phyloP scores from a whole-genome alignment of 768 basidiomycete species.

The Podaxis pistillaris region DNA sequence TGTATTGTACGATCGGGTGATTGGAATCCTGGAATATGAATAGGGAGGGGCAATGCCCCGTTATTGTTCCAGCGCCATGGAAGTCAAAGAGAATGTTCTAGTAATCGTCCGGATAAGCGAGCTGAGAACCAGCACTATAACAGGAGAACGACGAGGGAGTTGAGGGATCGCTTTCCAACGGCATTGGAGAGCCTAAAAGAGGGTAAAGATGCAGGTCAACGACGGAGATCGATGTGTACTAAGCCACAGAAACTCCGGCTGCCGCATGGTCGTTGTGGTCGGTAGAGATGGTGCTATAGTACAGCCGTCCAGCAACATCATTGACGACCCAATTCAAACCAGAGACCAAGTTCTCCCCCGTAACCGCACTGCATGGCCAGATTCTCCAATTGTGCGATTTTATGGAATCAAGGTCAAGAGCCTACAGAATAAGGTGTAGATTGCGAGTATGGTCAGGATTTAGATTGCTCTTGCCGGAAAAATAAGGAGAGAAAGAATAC shows the following conservation, averaged over 20 bases:
- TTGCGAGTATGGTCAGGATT: conserved; percentile 16
- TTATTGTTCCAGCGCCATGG: not conserved
- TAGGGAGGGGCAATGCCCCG: not conserved
- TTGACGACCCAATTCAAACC: conserved; percentile 92
- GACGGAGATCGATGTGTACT: conserved; percentile 1
- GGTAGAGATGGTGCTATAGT: conserved; percentile 61
- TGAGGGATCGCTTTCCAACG: not conserved
- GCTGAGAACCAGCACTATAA: conserved; percentile 4
- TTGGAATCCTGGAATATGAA: not conserved
- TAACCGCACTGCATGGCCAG: conserved; percentile 89
- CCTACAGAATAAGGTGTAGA: conserved; percentile 40
- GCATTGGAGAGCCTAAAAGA: conserved; percentile 3
- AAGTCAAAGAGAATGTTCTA: not conserved
- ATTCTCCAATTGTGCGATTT: conserved; percentile 90
- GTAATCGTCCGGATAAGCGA: conserved; percentile 1
- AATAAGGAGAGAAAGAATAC: conserved; percentile 19
- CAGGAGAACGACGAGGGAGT: conserved; percentile 3
- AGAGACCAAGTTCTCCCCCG: conserved; percentile 77
- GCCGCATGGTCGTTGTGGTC: conserved; percentile 13
- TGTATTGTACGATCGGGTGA: not conserved
- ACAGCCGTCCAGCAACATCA: conserved; percentile 84
- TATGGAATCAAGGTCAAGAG: conserved; percentile 77
- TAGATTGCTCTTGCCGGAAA: not conserved
- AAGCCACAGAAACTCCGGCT: conserved; percentile 1
- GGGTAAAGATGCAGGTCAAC: not conserved